These are phyloP conservation scores for Coemansia sp. DNA, from an alignment of 192 early-diverging fungal genomes.

Conservation along the genomic window DNA sequence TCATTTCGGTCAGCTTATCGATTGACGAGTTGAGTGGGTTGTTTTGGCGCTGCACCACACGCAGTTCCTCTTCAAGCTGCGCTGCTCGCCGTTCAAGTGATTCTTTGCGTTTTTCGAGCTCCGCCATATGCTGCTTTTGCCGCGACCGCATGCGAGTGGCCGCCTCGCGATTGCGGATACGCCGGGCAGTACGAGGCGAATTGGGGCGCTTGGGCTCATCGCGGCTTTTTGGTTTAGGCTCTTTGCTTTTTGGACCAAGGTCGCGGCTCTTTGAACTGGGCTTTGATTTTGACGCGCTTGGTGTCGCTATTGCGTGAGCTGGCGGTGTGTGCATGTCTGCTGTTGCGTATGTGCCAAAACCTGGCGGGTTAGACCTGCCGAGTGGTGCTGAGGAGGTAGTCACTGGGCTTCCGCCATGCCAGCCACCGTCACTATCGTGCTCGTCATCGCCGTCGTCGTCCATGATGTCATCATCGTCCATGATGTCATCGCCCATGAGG, in stretches of 20 bases:
- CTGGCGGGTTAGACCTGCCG: not conserved
- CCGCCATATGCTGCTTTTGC: constrained; percentile 44
- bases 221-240: not conserved
- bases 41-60: constrained; percentile 26
- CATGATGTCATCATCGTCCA: no score
- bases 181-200: constrained; percentile 37
- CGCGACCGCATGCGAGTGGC: constrained; percentile 46
- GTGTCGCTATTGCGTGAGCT: not conserved
- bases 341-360: not conserved
- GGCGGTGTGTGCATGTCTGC: not conserved
- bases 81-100: constrained; percentile 28
- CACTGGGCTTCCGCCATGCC: not conserved
- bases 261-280: not conserved
- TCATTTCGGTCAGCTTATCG: constrained; percentile 30
- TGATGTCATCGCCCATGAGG: no score
- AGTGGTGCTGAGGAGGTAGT: not conserved
- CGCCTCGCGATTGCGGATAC: constrained; percentile 35
- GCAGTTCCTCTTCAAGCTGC: constrained; percentile 30
- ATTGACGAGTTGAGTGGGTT: constrained; percentile 30
- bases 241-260: not conserved
- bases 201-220: constrained; percentile 3
- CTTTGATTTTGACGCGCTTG: not conserved
- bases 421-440: not conserved
- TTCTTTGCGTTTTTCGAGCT: constrained; percentile 39
- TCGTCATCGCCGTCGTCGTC: not conserved